These are phyloP conservation scores for Plicaturopsis crispa DNA, from an alignment of 768 basidiomycete genomes.

Conservation along the genomic window DNA sequence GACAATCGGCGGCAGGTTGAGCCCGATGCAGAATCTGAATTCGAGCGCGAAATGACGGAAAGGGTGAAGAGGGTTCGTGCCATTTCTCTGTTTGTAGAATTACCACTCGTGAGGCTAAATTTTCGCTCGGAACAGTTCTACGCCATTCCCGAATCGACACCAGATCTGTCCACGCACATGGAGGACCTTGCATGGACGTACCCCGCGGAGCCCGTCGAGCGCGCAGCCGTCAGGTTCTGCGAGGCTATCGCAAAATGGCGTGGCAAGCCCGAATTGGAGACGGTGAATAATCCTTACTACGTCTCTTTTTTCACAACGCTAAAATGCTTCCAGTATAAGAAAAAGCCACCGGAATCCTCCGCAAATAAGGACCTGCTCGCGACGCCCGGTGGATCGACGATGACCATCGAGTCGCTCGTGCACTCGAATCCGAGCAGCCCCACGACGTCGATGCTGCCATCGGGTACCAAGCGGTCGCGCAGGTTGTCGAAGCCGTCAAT, in stretches of 20 bases:
- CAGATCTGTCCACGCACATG: conserved; percentile 74
- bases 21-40: conserved; percentile 61
- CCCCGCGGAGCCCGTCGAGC: conserved; percentile 76
- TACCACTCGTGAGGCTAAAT: conserved; percentile 2
- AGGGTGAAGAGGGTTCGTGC: conserved; percentile 57
- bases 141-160: conserved; percentile 61
- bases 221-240: conserved; percentile 70
- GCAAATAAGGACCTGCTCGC: conserved; percentile 14
- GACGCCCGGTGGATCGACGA: conserved; percentile 27
- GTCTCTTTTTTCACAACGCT: background rate
- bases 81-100: conserved; percentile 3
- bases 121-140: conserved; percentile 50
- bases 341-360: conserved; percentile 26
- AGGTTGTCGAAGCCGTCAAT: conserved; percentile 31
- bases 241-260: conserved; percentile 80
- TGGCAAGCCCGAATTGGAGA: conserved; percentile 80
- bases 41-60: conserved; percentile 67
- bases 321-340: conserved; percentile 42
- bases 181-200: conserved; percentile 73
- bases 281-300: conserved; percentile 28
- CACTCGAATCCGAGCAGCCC: conserved; percentile 67
- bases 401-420: conserved; percentile 60
- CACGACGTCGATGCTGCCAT: conserved; percentile 18
- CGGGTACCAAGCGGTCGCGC: conserved; percentile 7
- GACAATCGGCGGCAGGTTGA: conserved; percentile 22